These are phyloP conservation scores for Entophlyctis helioformis DNA, from an alignment of 192 early-diverging fungal species.

Conservation along the genomic window DNA sequence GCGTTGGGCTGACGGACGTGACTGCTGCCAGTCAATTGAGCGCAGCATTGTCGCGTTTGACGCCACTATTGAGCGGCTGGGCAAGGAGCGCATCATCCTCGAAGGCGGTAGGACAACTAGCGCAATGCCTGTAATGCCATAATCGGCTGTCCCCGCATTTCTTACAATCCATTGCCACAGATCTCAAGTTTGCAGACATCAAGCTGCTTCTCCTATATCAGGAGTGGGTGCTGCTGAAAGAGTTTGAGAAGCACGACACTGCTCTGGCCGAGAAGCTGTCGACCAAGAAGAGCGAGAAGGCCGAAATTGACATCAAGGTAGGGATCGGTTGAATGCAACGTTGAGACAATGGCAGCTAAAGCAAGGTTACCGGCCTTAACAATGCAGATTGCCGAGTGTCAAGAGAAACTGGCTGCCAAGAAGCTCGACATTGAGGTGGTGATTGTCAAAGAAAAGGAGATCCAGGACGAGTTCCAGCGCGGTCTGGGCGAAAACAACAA, in stretches of 20 bases:
- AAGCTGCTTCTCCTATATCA: constrained; percentile 44
- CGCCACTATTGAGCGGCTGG: constrained; percentile 16
- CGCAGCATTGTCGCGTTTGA: constrained; percentile 29
- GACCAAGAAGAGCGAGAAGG: constrained; percentile 35
- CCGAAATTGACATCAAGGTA: constrained; percentile 42
- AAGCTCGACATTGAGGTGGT: constrained; percentile 44
- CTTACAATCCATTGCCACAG: constrained; percentile 11
- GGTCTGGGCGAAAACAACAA: constrained; percentile 46
- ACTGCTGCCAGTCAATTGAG: no score
- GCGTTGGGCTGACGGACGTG: no score
- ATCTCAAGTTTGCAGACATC: constrained; percentile 48
- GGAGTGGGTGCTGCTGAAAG: constrained; percentile 54
- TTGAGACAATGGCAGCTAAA: constrained; percentile 18
- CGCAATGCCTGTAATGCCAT: background rate
- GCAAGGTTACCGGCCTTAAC: no score
- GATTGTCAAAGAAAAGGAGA: constrained; percentile 33
- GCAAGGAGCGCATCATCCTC: constrained; percentile 34
- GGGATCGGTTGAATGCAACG: no score
- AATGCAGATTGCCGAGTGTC: constrained; percentile 42
- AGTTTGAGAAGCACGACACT: constrained; percentile 54
- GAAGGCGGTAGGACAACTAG: constrained; percentile 29
- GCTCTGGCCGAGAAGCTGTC: constrained; percentile 36
- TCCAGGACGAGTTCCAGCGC: constrained; percentile 36
- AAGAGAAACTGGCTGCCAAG: constrained; percentile 46
- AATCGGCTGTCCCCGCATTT: background rate